Base-by-base conservation (phyloP, 805 yeast genomes). In the Ogataea methylovora region DNA sequence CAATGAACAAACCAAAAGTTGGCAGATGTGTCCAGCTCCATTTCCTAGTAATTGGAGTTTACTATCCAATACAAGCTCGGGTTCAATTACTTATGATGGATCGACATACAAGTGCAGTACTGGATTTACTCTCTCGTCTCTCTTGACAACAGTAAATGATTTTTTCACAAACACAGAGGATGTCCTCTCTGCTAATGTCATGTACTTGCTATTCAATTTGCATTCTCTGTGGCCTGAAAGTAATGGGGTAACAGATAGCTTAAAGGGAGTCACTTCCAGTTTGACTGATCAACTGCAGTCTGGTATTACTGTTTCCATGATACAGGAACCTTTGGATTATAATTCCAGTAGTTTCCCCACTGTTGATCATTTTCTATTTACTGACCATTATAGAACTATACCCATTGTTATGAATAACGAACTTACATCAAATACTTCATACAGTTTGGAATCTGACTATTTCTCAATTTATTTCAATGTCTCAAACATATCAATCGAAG, bases 11-110 rank as follows among this genome's bases (percentile, higher is more conserved):
- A 54, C 63, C 3, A 33, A 38, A 8, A 58, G 54, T 36, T 77
- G 82, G 74, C 79, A 76, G 42, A 50, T 77, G 3, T 77, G 84
- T 43, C 80, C 83, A 0, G 64, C 63, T 17, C 22, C 22, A 20
- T 20, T 20, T 20, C 22, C 6, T 9, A 6, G 8, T 9, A 20
- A 20, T 20, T 20, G 6, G 22, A 24, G 16, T 3, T 22, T 30
- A 12, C 32, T 27, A 4, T 5, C 4, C 6, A 20, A 9, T 29
- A 10, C 24, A 4, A 13, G 13, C 10, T 8, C 21, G 7, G 13
- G 9, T 12, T 8, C 8, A 8, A n/a, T 5, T n/a, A 4, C 13
- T 4, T 18, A 13, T 7, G 14, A n/a, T 16, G 17, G 17, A 7
- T 3, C 21, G n/a, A 18, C 5, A 3, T 29, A 14, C n/a, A 17